Conservation (phyloP, 192 early-diverging fungal genomes). For the Linnemannia hyalina region DNA sequence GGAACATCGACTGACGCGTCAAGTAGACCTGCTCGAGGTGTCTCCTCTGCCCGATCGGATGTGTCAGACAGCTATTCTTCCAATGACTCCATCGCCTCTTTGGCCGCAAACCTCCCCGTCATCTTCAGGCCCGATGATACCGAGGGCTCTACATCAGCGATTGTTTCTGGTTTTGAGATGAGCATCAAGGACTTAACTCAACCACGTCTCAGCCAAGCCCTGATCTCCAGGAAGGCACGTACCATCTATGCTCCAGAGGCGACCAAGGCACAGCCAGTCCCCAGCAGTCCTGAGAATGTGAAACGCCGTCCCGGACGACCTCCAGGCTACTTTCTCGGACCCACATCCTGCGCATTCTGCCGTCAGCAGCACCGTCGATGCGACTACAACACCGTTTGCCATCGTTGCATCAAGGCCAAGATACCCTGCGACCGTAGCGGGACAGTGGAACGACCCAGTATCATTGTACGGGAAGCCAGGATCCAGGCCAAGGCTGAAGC, state of each 20-base stretch:
- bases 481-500: constrained; percentile 38
- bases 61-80: neutral
- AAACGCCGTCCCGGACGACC: constrained; percentile 45
- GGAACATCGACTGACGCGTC: neutral
- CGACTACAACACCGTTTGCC: constrained; percentile 46
- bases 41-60: neutral
- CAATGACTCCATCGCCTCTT: neutral
- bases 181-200: constrained; percentile 13
- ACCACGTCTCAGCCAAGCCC: constrained; percentile 22
- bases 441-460: constrained; percentile 48
- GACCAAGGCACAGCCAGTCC: neutral
- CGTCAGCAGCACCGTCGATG: constrained; percentile 47
- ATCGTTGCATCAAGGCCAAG: constrained; percentile 47
- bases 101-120: neutral
- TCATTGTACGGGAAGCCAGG: constrained; percentile 49
- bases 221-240: constrained; percentile 38
- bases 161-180: constrained; percentile 12
- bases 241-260: constrained; percentile 30
- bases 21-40: neutral
- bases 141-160: neutral
- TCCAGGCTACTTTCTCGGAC: constrained; percentile 49
- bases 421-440: constrained; percentile 51
- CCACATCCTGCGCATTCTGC: constrained; percentile 48
- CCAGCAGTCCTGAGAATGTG: neutral
- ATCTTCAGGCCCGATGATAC: constrained; percentile 6